Percentiles rank a stretch among this genome's conserved stretches.
phyloP scores from a whole-genome alignment of 768 basidiomycete genomes.

The Boletales sp. region DNA sequence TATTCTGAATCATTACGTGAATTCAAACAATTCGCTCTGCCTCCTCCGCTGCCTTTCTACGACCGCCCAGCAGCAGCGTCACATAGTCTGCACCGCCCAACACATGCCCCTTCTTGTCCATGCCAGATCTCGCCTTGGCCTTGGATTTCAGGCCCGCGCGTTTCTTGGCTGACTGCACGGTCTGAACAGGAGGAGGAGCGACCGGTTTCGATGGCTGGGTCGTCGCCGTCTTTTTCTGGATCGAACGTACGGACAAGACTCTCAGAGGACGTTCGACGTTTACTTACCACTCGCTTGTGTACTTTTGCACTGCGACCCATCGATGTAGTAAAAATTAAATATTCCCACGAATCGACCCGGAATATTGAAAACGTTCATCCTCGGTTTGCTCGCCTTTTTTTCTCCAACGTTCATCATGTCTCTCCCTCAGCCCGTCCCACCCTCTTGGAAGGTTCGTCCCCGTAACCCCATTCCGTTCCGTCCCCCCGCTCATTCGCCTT shows the following conservation, averaged over 20 bases:
- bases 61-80: slow-evolving; percentile 64
- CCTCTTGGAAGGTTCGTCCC: slow-evolving; percentile 82
- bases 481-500: slow-evolving; percentile 3
- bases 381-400: not conserved
- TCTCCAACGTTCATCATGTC: slow-evolving; percentile 51
- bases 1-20: slow-evolving; percentile 33
- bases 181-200: slow-evolving; percentile 9
- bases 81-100: slow-evolving; percentile 79
- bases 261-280: no score
- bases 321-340: not conserved
- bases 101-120: slow-evolving; percentile 36
- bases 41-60: slow-evolving; percentile 63
- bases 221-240: slow-evolving; percentile 26
- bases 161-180: slow-evolving; percentile 26
- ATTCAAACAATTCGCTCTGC: slow-evolving; percentile 42
- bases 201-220: slow-evolving; percentile 4
- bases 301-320: slow-evolving; percentile 38
- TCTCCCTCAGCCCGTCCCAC: slow-evolving; percentile 93
- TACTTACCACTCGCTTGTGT: slow-evolving; percentile 32
- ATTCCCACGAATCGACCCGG: slow-evolving; percentile 32
- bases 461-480: not conserved
- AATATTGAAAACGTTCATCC: slow-evolving; percentile 4
- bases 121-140: slow-evolving; percentile 10
- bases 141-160: slow-evolving; percentile 26
- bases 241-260: no score